These are phyloP conservation scores for Danielia reshetovae DNA, from an alignment of 805 yeast genomes.

Conservation along the genomic window DNA sequence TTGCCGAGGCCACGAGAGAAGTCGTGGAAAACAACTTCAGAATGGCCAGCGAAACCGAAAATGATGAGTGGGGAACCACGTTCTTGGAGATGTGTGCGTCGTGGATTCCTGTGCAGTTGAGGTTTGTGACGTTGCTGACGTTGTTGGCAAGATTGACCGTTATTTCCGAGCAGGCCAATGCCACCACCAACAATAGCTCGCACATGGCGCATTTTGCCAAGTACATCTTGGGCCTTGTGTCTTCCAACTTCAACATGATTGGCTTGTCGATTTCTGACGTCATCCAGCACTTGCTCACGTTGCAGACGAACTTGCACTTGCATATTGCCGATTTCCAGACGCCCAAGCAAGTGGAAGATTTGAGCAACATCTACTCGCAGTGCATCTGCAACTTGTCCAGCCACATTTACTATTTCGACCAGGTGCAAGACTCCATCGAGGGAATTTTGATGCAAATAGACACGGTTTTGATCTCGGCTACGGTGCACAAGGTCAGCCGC, in stretches of 20 bases:
- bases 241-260: constrained; percentile 76
- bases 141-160: constrained; percentile 26
- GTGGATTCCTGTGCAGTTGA: constrained; percentile 76
- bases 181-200: constrained; percentile 11
- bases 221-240: constrained; percentile 55
- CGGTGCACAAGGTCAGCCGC: constrained; percentile 5
- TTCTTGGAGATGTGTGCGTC: constrained; percentile 63
- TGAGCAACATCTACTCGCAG: constrained; percentile 42
- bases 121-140: constrained; percentile 61
- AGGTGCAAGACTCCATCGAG: constrained; percentile 73
- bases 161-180: constrained; percentile 16
- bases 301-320: constrained; percentile 40
- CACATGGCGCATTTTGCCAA: constrained; percentile 40
- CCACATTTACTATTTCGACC: constrained; percentile 84
- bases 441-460: constrained; percentile 54
- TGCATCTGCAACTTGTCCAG: constrained; percentile 69
- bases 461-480: constrained; percentile 18
- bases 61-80: constrained; percentile 48
- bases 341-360: constrained; percentile 24
- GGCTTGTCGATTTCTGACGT: constrained; percentile 85
- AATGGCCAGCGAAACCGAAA: constrained; percentile 18
- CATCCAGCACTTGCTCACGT: constrained; percentile 51
- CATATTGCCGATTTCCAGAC: constrained; percentile 18
- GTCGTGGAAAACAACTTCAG: constrained; percentile 43
- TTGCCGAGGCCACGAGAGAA: constrained; percentile 52